Evolutionary conservation across 768 basidiomycete species (phyloP).

Genomic region (Astraeus odoratus): DNA sequence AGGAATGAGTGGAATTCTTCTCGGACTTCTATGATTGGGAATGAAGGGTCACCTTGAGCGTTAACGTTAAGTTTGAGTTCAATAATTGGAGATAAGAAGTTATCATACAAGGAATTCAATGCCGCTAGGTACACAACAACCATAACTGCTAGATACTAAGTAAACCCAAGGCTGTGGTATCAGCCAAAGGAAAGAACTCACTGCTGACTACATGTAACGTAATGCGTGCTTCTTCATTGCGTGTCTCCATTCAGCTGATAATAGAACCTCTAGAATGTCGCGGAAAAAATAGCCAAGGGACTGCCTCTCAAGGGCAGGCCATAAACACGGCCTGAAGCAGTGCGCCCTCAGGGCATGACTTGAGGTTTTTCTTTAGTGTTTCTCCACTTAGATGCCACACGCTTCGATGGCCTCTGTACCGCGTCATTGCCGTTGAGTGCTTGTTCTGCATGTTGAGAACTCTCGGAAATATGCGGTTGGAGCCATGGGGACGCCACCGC

Average conservation of each 20-base stretch:
- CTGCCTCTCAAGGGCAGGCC: neutral
- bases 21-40: neutral
- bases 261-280: neutral
- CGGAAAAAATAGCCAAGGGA: neutral
- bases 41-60: neutral
- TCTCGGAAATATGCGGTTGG: constrained; percentile 18
- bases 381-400: constrained; percentile 23
- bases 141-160: neutral
- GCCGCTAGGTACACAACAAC: neutral
- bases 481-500: neutral
- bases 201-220: neutral
- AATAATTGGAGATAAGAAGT: neutral
- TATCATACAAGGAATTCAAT: neutral
- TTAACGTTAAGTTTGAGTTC: constrained; percentile 1
- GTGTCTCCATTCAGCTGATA: neutral
- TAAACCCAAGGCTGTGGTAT: neutral
- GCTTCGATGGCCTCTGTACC: constrained; percentile 18
- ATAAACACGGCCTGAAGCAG: constrained; percentile 5
- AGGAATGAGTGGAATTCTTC: neutral
- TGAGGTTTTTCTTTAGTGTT: constrained; percentile 21
- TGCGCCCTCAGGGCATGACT: constrained; percentile 18
- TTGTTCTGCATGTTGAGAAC: neutral
- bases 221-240: neutral
- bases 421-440: constrained; percentile 8
- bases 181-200: neutral